Conservation (phyloP, 495 filamentous ascomycete genomes). For the Cercophora newfieldiana region DNA sequence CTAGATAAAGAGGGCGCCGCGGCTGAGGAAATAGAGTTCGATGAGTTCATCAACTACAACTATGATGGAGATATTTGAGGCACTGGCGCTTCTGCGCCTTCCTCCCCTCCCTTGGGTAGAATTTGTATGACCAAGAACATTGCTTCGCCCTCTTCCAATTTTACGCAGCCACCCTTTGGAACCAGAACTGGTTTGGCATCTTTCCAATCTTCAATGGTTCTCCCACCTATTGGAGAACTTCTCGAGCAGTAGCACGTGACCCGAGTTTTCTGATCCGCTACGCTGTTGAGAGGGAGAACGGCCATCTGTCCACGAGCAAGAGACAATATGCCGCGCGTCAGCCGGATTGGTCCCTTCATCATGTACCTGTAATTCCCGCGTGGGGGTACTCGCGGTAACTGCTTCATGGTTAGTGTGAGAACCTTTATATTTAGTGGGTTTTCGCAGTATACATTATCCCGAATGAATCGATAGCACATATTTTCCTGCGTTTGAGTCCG, state of each 20-base stretch:
- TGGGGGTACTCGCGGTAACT: conserved; percentile 4
- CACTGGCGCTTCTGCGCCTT: conserved; percentile 5
- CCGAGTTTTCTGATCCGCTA: conserved; percentile 5
- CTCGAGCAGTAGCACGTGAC: conserved; percentile 5
- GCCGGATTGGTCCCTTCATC: conserved; percentile 3
- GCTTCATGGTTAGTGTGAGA: conserved; percentile 7
- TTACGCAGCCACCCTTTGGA: conserved; percentile 4
- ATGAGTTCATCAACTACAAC: conserved; percentile 4
- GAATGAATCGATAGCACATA: conserved; percentile 2
- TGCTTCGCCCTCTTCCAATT: conserved; percentile 7
- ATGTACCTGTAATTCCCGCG: conserved; percentile 6
- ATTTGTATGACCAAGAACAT: conserved; percentile 7
- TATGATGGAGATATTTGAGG: conserved; percentile 4
- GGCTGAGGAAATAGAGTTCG: conserved; percentile 2
- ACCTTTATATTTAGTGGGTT: conserved; percentile 6
- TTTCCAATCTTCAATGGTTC: conserved; percentile 9
- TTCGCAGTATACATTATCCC: conserved; percentile 7
- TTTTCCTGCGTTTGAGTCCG: conserved; percentile 5
- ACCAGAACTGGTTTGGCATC: conserved; percentile 8
- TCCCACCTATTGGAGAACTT: conserved; percentile 7
- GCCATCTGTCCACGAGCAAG: conserved; percentile 7
- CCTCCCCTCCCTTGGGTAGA: conserved; percentile 6
- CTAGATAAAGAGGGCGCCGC: conserved; percentile 3
- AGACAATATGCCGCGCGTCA: conserved; percentile 1
- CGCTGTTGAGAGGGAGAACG: conserved; percentile 5